Conservation (phyloP, 176 grass and related monocot species). For the Oryza nivara region DNA sequence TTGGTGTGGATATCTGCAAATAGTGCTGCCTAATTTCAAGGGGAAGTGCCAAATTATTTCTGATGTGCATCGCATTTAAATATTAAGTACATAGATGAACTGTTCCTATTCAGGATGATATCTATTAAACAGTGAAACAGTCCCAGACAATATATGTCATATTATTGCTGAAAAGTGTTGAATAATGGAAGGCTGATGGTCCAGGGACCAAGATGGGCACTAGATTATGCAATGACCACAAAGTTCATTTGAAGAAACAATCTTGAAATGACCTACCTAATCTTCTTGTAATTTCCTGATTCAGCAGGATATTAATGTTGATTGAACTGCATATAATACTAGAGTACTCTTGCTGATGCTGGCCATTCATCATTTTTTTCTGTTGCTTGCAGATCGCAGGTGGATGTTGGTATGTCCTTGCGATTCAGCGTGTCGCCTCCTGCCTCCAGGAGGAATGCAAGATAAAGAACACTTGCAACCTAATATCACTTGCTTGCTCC, state of each 20-base stretch:
- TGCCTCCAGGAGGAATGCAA: constrained; percentile 76
- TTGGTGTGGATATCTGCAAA: constrained; percentile 18
- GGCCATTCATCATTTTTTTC: not conserved
- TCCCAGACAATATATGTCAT: constrained; percentile 2
- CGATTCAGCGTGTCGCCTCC: constrained; percentile 81
- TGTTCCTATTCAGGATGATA: constrained; percentile 3
- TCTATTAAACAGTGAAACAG: constrained; percentile 7
- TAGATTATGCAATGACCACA: not conserved
- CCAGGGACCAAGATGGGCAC: not conserved
- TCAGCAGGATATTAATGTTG: not conserved
- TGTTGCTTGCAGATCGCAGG: constrained; percentile 74
- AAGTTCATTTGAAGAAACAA: not conserved
- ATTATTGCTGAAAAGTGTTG: not conserved
- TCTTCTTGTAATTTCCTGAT: not conserved
- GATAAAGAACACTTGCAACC: constrained; percentile 64
- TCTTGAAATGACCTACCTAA: not conserved
- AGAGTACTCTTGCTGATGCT: not conserved
- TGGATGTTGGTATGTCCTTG: constrained; percentile 96
- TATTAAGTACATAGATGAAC: not conserved
- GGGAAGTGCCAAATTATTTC: not conserved
- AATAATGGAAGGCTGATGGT: not conserved
- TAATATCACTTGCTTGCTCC: constrained; percentile 65
- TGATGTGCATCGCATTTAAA: not conserved
- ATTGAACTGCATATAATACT: not conserved
- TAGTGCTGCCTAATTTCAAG: not conserved